A percentile compares a stretch with the other conserved stretches of the same genome.
Conservation (phyloP, 208 protist genomes). For the Herpetomonas muscarum region DNA sequence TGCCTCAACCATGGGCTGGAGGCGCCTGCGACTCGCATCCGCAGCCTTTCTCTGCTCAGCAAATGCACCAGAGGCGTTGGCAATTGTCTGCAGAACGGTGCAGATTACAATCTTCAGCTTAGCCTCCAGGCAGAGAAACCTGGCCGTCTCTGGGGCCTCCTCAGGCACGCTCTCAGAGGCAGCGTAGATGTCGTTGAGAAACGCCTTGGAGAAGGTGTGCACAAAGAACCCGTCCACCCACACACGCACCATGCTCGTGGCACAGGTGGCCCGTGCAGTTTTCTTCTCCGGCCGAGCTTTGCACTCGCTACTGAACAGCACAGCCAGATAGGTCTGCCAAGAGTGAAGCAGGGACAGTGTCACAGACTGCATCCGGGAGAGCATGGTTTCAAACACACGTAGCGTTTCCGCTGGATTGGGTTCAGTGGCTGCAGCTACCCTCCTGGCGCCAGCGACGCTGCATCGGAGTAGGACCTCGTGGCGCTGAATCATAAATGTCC, state of each 20-base stretch:
- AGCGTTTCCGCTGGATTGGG: neutral
- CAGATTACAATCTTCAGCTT: slow-evolving; percentile 33
- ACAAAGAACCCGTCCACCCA: slow-evolving; percentile 25
- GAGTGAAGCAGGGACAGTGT: slow-evolving; percentile 16
- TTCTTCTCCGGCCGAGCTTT: slow-evolving; percentile 26
- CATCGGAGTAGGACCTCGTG: slow-evolving; percentile 58
- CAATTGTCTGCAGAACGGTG: neutral
- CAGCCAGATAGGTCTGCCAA: slow-evolving; percentile 9
- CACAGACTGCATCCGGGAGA: slow-evolving; percentile 16
- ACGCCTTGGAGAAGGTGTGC: slow-evolving; percentile 16
- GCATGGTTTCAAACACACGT: neutral
- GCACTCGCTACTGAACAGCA: neutral
- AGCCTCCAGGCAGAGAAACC: slow-evolving; percentile 18
- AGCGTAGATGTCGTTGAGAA: slow-evolving; percentile 27
- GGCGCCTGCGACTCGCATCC: slow-evolving; percentile 2
- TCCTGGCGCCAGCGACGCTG: slow-evolving; percentile 19
- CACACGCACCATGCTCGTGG: neutral
- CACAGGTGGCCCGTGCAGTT: slow-evolving; percentile 2
- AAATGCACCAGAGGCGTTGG: neutral
- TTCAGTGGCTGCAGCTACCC: neutral
- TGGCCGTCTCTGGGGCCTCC: slow-evolving; percentile 5
- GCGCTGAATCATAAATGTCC: slow-evolving; percentile 64
- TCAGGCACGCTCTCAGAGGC: slow-evolving; percentile 7
- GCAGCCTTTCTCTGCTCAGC: neutral
- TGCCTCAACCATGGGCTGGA: neutral